Conservation (phyloP, 106 monocot species). For the Dendrobium huoshanense region DNA sequence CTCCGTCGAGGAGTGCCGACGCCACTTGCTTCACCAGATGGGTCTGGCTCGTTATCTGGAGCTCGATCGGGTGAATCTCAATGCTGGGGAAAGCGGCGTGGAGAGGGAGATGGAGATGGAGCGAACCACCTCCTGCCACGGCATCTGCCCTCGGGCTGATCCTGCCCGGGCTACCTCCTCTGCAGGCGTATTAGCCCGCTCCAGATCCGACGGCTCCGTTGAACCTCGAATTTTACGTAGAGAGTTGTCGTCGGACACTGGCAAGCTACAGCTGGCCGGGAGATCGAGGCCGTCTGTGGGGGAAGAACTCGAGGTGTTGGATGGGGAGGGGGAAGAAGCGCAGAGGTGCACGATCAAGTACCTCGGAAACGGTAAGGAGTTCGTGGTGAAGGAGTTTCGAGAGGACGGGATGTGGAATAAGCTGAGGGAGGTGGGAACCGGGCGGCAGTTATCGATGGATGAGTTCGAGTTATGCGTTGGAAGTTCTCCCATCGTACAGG, state of each 20-base stretch:
- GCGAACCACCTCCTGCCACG: conserved; percentile 32
- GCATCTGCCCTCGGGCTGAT: conserved; percentile 1
- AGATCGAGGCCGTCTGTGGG: conserved; percentile 4
- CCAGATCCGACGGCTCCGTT: conserved; percentile 49
- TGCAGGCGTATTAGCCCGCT: conserved; percentile 19
- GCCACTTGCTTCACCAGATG: conserved; percentile 40
- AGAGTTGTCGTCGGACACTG: conserved; percentile 1
- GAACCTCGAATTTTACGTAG: conserved; percentile 24
- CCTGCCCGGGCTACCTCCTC: not conserved
- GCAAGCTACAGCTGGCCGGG: conserved; percentile 9
- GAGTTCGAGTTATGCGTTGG: conserved; percentile 65
- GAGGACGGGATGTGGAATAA: conserved; percentile 66
- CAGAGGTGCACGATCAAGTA: conserved; percentile 40
- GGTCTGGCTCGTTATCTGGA: conserved; percentile 48
- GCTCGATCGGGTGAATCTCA: conserved; percentile 16
- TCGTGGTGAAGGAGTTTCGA: conserved; percentile 56
- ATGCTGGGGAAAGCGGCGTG: not conserved
- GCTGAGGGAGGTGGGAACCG: conserved; percentile 48
- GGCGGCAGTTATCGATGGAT: conserved; percentile 59
- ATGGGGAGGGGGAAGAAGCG: conserved; percentile 4
- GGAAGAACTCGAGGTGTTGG: conserved; percentile 3
- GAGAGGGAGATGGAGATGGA: conserved; percentile 20
- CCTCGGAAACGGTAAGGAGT: conserved; percentile 60
- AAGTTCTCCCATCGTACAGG: conserved; percentile 62
- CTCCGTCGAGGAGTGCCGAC: conserved; percentile 63